These are phyloP conservation scores for Aspergillus nomiae DNA, from an alignment of 2,329 filamentous ascomycete genomes.

Conservation along the genomic window DNA sequence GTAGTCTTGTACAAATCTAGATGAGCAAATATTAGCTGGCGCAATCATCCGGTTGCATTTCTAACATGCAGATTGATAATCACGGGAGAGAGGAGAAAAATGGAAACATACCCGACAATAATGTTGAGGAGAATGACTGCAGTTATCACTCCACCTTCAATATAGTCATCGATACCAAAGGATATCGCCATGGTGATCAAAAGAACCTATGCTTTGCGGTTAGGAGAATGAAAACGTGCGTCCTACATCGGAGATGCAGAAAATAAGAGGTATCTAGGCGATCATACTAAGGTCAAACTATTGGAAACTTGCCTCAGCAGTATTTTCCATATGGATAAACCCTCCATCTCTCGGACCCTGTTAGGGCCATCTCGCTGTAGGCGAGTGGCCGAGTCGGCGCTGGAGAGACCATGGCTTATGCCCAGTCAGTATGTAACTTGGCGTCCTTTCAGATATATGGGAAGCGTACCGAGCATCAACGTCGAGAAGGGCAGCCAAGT, in stretches of 20 bases:
- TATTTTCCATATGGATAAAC: slow-evolving; percentile 73
- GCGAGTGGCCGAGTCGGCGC: slow-evolving; percentile 64
- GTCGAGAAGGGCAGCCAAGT: slow-evolving; percentile 23
- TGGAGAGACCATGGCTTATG: slow-evolving; percentile 62
- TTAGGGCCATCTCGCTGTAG: slow-evolving; percentile 69
- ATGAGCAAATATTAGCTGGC: neutral
- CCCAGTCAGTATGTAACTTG: neutral
- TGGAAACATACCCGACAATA: slow-evolving; percentile 48
- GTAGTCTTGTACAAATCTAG: slow-evolving; percentile 59
- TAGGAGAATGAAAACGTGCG: slow-evolving; percentile 8
- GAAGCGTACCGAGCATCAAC: slow-evolving; percentile 28
- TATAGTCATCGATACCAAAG: slow-evolving; percentile 58
- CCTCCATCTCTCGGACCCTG: slow-evolving; percentile 70
- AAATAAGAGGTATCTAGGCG: slow-evolving; percentile 1
- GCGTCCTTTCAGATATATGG: neutral
- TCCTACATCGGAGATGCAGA: neutral
- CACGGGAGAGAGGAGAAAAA: no score
- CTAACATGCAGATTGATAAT: neutral
- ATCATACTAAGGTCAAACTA: slow-evolving; percentile 67
- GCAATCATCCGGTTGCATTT: neutral
- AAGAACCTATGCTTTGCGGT: slow-evolving; percentile 58
- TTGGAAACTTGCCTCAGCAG: slow-evolving; percentile 76
- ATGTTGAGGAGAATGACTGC: slow-evolving; percentile 62
- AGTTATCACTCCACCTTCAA: slow-evolving; percentile 61
- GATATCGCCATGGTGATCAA: slow-evolving; percentile 71